Evolutionary conservation across 2,329 filamentous ascomycete genomes (phyloP).

Genomic region (Aspergillus amoenus): DNA sequence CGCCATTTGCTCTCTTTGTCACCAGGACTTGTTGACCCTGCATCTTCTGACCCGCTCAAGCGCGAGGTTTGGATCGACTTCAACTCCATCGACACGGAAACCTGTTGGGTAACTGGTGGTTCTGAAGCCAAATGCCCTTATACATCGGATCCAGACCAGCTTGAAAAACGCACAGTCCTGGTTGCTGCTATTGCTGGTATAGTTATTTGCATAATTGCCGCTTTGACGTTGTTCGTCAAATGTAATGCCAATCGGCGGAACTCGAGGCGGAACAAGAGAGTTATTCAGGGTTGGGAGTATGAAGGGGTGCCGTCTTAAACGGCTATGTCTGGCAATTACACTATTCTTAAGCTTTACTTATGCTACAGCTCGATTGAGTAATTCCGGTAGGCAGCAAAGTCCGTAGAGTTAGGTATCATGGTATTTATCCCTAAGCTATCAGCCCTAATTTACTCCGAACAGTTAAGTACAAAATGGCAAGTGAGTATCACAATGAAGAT

Average conservation of each 20-base stretch:
- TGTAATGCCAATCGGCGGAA: constrained; percentile 61
- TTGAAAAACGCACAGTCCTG: constrained; percentile 51
- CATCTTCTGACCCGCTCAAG: constrained; percentile 26
- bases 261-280: constrained; percentile 51
- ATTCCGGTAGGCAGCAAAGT: background rate
- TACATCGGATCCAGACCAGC: constrained; percentile 40
- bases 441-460: constrained; percentile 11
- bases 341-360: background rate
- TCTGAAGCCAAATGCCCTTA: constrained; percentile 61
- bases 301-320: constrained; percentile 61
- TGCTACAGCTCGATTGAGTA: no score
- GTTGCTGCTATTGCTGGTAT: constrained; percentile 63
- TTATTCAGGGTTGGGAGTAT: constrained; percentile 62
- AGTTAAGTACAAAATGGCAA: constrained; percentile 5
- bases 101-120: constrained; percentile 62
- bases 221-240: constrained; percentile 63
- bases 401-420: background rate
- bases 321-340: background rate
- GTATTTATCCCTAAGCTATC: constrained; percentile 9
- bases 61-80: constrained; percentile 58
- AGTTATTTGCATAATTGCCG: constrained; percentile 61
- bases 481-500: constrained; percentile 13
- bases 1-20: constrained; percentile 37
- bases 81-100: constrained; percentile 56
- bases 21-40: constrained; percentile 24